phyloP scores from a whole-genome alignment of 208 protist species.

The Leptomonas pyrrhocoris region DNA sequence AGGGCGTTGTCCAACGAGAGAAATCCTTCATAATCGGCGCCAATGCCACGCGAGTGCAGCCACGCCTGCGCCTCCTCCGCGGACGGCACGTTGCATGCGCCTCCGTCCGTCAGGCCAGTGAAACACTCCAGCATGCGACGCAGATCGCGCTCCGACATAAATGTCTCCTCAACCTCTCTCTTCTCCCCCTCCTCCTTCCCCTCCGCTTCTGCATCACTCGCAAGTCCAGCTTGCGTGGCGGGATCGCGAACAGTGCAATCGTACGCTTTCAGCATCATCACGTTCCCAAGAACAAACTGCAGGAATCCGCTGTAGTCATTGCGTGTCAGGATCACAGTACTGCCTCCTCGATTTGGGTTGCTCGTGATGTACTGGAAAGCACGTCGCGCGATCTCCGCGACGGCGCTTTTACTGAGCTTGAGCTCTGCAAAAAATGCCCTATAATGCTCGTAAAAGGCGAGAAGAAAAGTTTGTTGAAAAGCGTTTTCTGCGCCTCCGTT shows the following conservation, averaged over 20 bases:
- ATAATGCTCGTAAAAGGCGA: slow-evolving; percentile 35
- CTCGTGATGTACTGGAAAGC: slow-evolving; percentile 26
- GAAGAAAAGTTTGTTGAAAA: slow-evolving; percentile 16
- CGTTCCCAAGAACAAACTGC: slow-evolving; percentile 36
- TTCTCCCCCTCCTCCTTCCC: too few relatives aligned
- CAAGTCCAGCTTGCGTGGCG: background rate
- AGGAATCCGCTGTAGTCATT: slow-evolving; percentile 40
- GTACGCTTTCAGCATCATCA: slow-evolving; percentile 36
- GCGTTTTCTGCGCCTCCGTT: background rate
- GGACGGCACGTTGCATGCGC: slow-evolving; percentile 4
- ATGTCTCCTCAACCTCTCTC: too few relatives aligned
- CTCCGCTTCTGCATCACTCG: background rate
- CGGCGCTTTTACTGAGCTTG: slow-evolving; percentile 12
- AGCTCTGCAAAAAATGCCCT: slow-evolving; percentile 21
- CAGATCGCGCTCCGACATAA: slow-evolving; percentile 29
- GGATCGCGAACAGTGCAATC: slow-evolving; percentile 8
- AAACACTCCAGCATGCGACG: slow-evolving; percentile 26
- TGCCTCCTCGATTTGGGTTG: slow-evolving; percentile 9
- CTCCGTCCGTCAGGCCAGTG: slow-evolving; percentile 24
- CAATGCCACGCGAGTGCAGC: slow-evolving; percentile 15
- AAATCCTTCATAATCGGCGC: slow-evolving; percentile 22
- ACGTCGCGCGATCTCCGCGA: slow-evolving; percentile 16
- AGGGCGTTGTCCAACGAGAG: slow-evolving; percentile 27
- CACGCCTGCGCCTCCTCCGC: slow-evolving; percentile 22
- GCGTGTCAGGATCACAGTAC: slow-evolving; percentile 18